Evolutionary conservation across 768 basidiomycete species (phyloP).

Genomic region (Kwoniella europaea): DNA sequence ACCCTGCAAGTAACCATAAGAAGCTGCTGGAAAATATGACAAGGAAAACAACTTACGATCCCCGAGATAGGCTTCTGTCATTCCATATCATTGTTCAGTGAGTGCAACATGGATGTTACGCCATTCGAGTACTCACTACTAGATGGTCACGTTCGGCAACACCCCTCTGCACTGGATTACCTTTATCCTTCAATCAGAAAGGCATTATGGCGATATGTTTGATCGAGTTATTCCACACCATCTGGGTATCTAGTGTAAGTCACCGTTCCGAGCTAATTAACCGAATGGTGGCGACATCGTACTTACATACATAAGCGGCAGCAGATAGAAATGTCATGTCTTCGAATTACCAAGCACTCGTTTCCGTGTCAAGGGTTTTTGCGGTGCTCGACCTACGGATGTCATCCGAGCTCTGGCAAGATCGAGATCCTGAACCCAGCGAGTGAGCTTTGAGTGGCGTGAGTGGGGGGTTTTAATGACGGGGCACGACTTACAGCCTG

Average conservation of each 20-base stretch:
- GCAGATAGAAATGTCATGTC: constrained; percentile 10
- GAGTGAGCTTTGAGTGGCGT: too few species aligned
- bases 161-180: constrained; percentile 8
- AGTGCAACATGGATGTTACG: too few species aligned
- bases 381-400: constrained; percentile 10
- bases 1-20: neutral
- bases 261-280: too few species aligned
- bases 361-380: constrained; percentile 6
- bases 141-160: constrained; percentile 11
- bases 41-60: neutral
- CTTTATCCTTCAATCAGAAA: constrained; percentile 12
- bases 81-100: too few species aligned
- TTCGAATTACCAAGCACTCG: constrained; percentile 1
- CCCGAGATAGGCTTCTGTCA: constrained; percentile 1
- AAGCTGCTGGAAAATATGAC: too few species aligned
- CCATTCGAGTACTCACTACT: neutral
- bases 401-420: constrained; percentile 1
- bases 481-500: neutral
- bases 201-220: constrained; percentile 5
- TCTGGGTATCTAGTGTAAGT: neutral
- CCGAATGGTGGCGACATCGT: neutral
- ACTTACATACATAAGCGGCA: constrained; percentile 14
- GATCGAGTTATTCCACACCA: constrained; percentile 14
- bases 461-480: too few species aligned
- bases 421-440: constrained; percentile 4